Evolutionary conservation across 73 alveolate species (phyloP), one percentile per base, ranked within the genome.

Genomic region (Symbiodinium natans): DNA sequence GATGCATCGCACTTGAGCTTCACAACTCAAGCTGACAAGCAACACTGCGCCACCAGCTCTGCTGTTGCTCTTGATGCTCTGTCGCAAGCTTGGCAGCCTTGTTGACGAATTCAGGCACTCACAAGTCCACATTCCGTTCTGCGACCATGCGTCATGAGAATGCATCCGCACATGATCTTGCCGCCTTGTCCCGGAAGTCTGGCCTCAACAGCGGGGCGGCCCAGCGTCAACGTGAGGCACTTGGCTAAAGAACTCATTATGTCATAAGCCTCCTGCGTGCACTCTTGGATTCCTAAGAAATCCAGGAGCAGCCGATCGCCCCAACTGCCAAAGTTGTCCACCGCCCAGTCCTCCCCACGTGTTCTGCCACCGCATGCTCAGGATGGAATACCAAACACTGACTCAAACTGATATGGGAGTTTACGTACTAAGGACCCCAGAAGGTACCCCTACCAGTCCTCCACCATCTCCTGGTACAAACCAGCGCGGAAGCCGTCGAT

Each of bases 271-370:
- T 41, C 42, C 42, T 10, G 29, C 86, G 27, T 17, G 86, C 48
- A 40, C 34, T 40, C 59, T 39, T 23, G 74, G 54, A 83, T 83
- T 29, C 92, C 92, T 19, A 83, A 77, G 42, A 83, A 42, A 19
- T 43, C 43, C 75, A 83, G 41, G 15, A 83, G 74, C 92, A 83
- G 54, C 92, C 39, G 92, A n/a, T 83, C 92, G n/a, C 92, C 92
- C 92, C 92, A 83, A 25, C 23, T 83, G 92, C 92, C 92, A 42
- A 41, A 83, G 36, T 38, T 83, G 74, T 83, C 92, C n/a, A 59
- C 92, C n/a, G 34, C 92, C 52, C 41, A 33, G 41, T 83, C 92
- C 92, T 83, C 33, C 33, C 80, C 11, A 36, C 80, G 13, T 13
- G 6, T 46, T 13, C 13, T 46, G n/a, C n/a, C n/a, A n/a, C n/a